Evolutionary conservation across 352 stramenopile species (phyloP).

Genomic region (Phytophthora meadii): DNA sequence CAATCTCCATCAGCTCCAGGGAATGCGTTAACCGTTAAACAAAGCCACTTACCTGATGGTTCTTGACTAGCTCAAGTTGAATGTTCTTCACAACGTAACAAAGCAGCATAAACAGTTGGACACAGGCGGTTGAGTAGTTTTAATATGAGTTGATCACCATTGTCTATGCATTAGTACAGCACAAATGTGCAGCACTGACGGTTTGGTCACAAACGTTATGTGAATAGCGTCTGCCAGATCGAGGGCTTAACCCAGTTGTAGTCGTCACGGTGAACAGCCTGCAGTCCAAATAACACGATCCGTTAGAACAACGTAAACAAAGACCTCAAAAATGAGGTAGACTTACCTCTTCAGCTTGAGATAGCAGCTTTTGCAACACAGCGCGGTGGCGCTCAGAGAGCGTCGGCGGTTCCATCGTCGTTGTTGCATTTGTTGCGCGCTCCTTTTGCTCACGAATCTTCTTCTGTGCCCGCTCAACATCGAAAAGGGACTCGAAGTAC

Average conservation of each 20-base stretch:
- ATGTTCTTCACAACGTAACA: not conserved
- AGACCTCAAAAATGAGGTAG: not conserved
- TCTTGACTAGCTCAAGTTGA: slow-evolving; percentile 6
- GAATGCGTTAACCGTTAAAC: slow-evolving; percentile 5
- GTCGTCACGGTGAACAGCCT: slow-evolving; percentile 85
- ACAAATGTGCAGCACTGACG: slow-evolving; percentile 2
- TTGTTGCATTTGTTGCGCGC: slow-evolving; percentile 26
- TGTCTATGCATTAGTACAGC: slow-evolving; percentile 33
- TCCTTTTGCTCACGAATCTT: slow-evolving; percentile 80
- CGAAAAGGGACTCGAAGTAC: slow-evolving; percentile 97
- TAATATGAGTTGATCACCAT: slow-evolving; percentile 24
- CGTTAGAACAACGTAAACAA: slow-evolving; percentile 5
- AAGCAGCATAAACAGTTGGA: too few species aligned
- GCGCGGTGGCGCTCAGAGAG: slow-evolving; percentile 73
- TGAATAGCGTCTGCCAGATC: slow-evolving; percentile 90
- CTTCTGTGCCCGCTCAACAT: slow-evolving; percentile 90
- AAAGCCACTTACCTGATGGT: not conserved
- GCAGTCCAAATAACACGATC: slow-evolving; percentile 11
- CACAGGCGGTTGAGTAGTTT: slow-evolving; percentile 3
- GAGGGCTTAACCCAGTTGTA: slow-evolving; percentile 95
- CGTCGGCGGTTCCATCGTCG: slow-evolving; percentile 44
- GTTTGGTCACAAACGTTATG: slow-evolving; percentile 36
- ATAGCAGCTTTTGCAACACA: slow-evolving; percentile 81
- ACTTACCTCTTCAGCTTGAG: slow-evolving; percentile 78
- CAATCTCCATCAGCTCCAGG: slow-evolving; percentile 29